Evolutionary conservation across 768 basidiomycete genomes (phyloP).

Genomic region (Mycena capillaripes): DNA sequence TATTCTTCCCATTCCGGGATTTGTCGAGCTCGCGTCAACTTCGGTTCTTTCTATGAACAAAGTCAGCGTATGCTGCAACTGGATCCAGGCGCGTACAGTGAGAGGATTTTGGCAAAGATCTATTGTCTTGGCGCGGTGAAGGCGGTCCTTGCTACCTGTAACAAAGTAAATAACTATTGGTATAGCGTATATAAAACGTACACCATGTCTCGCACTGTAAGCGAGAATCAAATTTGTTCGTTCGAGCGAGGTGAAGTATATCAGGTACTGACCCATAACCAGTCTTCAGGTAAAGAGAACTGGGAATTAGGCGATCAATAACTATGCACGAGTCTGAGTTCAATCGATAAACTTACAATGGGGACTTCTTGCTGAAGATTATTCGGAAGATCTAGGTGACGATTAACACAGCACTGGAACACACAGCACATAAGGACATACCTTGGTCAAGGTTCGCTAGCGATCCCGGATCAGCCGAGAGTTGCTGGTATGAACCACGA

Average conservation of each 20-base stretch:
- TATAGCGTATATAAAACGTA: conserved; percentile 50
- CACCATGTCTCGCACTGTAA: conserved; percentile 98
- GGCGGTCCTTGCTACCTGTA: conserved; percentile 84
- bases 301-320: conserved; percentile 44
- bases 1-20: conserved; percentile 99
- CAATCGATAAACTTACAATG: conserved; percentile 72
- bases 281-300: conserved; percentile 92
- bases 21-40: conserved; percentile 90
- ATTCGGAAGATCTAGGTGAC: conserved; percentile 87
- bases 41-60: conserved; percentile 91
- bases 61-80: conserved; percentile 7
- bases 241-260: not conserved
- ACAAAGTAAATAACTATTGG: not conserved
- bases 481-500: conserved; percentile 91
- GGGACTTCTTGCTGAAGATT: conserved; percentile 94
- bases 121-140: conserved; percentile 89
- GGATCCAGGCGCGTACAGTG: conserved; percentile 69
- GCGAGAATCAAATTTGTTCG: conserved; percentile 15
- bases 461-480: conserved; percentile 95
- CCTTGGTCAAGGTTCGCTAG: conserved; percentile 96
- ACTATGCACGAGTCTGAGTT: not conserved
- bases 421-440: conserved; percentile 40
- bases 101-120: conserved; percentile 97
- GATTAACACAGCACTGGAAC: conserved; percentile 1
- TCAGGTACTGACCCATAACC: conserved; percentile 86